A percentile compares a stretch with the other conserved stretches of the same genome.
phyloP scores from a whole-genome alignment of 108 stramenopile species.

The Mediolabrus comicus region DNA sequence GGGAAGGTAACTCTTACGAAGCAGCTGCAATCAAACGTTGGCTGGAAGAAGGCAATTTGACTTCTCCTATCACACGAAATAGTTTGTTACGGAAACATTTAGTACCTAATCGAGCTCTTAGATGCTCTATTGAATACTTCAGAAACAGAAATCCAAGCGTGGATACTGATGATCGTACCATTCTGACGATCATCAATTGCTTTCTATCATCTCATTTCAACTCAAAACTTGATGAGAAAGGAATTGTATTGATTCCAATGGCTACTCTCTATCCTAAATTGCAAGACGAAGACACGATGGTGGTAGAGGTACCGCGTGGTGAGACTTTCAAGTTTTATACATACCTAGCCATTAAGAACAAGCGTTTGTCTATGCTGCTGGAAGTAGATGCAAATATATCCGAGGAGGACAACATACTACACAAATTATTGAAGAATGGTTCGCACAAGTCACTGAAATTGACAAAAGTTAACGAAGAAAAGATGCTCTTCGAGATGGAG shows the following conservation, averaged over 20 bases:
- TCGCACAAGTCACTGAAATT: constrained; percentile 14
- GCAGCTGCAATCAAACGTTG: constrained; percentile 14
- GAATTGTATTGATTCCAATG: constrained; percentile 15
- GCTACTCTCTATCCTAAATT: not conserved
- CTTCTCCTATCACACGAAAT: constrained; percentile 25
- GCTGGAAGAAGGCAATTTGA: constrained; percentile 10
- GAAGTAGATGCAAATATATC: not conserved
- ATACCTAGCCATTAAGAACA: not conserved
- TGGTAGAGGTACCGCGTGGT: constrained; percentile 5
- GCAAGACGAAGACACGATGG: not conserved
- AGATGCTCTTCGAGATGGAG: not conserved
- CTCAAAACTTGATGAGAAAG: not conserved
- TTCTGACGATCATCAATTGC: not conserved
- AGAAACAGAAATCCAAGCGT: constrained; percentile 8
- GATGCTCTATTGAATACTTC: constrained; percentile 12
- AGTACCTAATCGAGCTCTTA: constrained; percentile 18
- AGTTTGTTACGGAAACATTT: constrained; percentile 5
- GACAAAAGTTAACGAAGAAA: not conserved
- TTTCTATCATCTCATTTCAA: constrained; percentile 13
- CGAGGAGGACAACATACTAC: not conserved
- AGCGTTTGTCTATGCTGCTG: not conserved
- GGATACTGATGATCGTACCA: not conserved
- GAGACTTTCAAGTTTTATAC: constrained; percentile 17
- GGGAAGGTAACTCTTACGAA: constrained; percentile 32
- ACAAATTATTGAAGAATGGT: constrained; percentile 6